Evolutionary conservation across 805 yeast genomes (phyloP).

Genomic region (Tetrapisispora fleetii): DNA sequence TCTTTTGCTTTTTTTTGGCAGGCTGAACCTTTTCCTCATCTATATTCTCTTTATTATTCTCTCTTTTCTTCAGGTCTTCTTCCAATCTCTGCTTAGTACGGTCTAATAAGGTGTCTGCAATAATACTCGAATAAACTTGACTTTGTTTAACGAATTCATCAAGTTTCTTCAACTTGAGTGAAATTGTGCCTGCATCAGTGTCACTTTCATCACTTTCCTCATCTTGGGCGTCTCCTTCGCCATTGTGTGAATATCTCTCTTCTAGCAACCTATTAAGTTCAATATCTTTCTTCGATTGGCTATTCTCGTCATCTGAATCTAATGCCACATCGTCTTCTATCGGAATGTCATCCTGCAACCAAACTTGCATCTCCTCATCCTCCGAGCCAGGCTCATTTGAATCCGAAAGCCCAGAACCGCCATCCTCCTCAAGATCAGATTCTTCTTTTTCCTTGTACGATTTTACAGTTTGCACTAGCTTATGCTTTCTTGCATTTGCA

Average conservation of each 20-base stretch:
- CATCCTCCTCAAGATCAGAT: constrained; percentile 20
- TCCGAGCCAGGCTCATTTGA: constrained; percentile 3
- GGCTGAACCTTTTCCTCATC: constrained; percentile 17
- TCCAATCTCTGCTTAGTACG: constrained; percentile 35
- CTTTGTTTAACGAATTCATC: constrained; percentile 76
- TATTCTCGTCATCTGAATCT: constrained; percentile 18
- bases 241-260: not conserved
- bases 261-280: constrained; percentile 4
- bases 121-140: constrained; percentile 76
- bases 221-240: constrained; percentile 8
- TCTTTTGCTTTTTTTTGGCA: constrained; percentile 15
- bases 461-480: not conserved
- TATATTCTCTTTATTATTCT: constrained; percentile 15
- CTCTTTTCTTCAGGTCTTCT: constrained; percentile 14
- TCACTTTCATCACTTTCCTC: constrained; percentile 15
- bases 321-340: constrained; percentile 14
- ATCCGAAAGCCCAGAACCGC: constrained; percentile 7
- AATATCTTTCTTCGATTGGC: constrained; percentile 4
- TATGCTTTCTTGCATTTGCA: not conserved
- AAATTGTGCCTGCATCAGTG: constrained; percentile 37
- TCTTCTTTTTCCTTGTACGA: constrained; percentile 24
- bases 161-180: constrained; percentile 53
- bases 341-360: constrained; percentile 20
- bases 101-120: constrained; percentile 61
- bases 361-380: constrained; percentile 12